These are phyloP conservation scores for Boletus eberwhitei DNA, from an alignment of 768 basidiomycete species.

Conservation along the genomic window DNA sequence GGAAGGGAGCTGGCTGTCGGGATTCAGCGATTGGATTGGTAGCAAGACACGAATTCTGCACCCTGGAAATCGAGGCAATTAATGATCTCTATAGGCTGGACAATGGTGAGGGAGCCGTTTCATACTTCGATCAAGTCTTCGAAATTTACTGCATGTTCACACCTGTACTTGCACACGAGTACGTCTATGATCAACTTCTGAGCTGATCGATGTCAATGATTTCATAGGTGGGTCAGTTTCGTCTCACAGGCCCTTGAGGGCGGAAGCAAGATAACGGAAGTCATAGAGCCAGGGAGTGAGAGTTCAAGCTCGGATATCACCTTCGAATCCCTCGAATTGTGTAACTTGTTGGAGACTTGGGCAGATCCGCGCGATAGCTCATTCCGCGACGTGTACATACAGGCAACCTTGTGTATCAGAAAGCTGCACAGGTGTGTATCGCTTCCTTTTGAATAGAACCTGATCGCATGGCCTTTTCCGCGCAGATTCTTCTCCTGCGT, in stretches of 20 bases:
- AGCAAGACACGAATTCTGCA: constrained; percentile 30
- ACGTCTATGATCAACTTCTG: constrained; percentile 7
- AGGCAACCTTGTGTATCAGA: constrained; percentile 37
- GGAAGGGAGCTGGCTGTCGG: constrained; percentile 35
- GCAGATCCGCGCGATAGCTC: constrained; percentile 19
- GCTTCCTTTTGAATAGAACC: constrained; percentile 18
- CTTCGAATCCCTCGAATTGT: constrained; percentile 23
- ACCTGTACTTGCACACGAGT: constrained; percentile 30
- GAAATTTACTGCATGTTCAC: constrained; percentile 35
- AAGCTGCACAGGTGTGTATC: constrained; percentile 33
- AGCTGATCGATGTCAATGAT: background rate
- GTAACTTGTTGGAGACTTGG: constrained; percentile 27
- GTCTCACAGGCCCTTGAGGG: constrained; percentile 34
- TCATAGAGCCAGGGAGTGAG: constrained; percentile 7
- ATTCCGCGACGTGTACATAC: constrained; percentile 28
- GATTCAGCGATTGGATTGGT: constrained; percentile 39
- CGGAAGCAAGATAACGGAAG: constrained; percentile 18
- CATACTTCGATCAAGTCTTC: constrained; percentile 45
- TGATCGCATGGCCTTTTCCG: constrained; percentile 15
- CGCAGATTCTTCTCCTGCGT: constrained; percentile 33
- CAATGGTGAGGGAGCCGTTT: constrained; percentile 31
- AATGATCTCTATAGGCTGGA: constrained; percentile 25
- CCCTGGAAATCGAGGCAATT: constrained; percentile 15
- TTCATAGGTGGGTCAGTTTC: constrained; percentile 18
- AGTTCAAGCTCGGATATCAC: constrained; percentile 15